These are phyloP conservation scores for Arachis stenosperma DNA, from an alignment of 306 rosid genomes.

Conservation along the genomic window DNA sequence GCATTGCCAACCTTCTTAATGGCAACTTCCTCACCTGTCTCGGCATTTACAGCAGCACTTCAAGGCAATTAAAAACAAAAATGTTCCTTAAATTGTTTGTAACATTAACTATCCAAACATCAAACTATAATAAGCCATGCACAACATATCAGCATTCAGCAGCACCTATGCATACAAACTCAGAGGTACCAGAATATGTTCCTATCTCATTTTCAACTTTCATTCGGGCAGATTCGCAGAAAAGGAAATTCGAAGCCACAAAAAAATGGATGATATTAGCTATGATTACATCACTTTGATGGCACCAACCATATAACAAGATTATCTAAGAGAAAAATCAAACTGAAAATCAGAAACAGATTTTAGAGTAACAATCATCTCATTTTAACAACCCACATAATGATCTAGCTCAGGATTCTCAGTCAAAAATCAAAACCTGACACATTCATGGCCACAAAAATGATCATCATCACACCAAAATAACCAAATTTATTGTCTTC, in stretches of 20 bases:
- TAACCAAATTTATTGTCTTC: conserved; percentile 28
- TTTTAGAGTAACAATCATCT: conserved; percentile 1
- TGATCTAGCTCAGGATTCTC: conserved; percentile 26
- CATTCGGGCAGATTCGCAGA: conserved; percentile 3
- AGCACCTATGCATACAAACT: not conserved
- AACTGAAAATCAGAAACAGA: not conserved
- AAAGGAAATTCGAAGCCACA: conserved; percentile 19
- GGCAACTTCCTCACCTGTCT: conserved; percentile 88
- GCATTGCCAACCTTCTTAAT: conserved; percentile 98
- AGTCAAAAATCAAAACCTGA: not conserved
- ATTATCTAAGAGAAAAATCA: not conserved
- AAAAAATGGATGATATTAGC: conserved; percentile 8
- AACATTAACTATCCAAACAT: conserved; percentile 31
- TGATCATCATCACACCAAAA: conserved; percentile 25
- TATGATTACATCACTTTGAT: conserved; percentile 8
- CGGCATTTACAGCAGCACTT: conserved; percentile 92
- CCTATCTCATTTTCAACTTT: conserved; percentile 1
- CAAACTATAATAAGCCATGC: conserved; percentile 25
- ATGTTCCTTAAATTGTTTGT: conserved; percentile 38
- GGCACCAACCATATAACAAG: not conserved
- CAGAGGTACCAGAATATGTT: conserved; percentile 4
- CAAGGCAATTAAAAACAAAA: conserved; percentile 46
- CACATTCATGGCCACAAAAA: not conserved
- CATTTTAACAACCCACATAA: not conserved
- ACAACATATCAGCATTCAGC: conserved; percentile 26